These are phyloP conservation scores for Brasilioporus rufonigricans DNA, from an alignment of 768 basidiomycete genomes.

Conservation along the genomic window DNA sequence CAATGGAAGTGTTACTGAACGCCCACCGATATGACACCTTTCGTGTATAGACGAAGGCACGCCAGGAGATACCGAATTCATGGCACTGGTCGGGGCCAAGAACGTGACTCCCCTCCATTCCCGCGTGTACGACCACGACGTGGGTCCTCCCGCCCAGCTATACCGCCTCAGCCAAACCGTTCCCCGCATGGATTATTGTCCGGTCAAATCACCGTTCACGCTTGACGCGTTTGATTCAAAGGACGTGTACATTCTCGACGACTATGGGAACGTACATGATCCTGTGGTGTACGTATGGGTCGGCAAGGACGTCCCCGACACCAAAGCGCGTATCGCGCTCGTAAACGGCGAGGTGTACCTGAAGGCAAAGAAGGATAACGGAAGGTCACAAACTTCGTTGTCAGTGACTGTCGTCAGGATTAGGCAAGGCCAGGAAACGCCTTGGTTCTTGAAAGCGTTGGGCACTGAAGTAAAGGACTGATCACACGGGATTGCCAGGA, in stretches of 20 bases:
- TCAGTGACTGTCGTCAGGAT: conserved; percentile 16
- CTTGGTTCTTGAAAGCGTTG: not conserved
- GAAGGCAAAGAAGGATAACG: conserved; percentile 30
- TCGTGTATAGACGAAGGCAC: conserved; percentile 47
- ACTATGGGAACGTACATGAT: conserved; percentile 27
- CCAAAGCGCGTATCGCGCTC: conserved; percentile 49
- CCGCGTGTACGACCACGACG: conserved; percentile 2
- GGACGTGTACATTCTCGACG: conserved; percentile 54
- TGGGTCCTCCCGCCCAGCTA: conserved; percentile 28
- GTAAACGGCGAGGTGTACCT: conserved; percentile 51
- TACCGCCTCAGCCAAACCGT: conserved; percentile 45
- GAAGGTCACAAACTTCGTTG: conserved; percentile 9
- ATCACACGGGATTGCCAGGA: not conserved
- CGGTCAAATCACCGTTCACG: conserved; percentile 26
- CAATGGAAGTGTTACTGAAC: not conserved
- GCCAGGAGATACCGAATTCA: conserved; percentile 45
- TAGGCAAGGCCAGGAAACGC: conserved; percentile 35
- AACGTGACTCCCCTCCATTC: conserved; percentile 15
- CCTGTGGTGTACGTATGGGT: conserved; percentile 61
- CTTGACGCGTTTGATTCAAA: conserved; percentile 40
- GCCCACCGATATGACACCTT: not conserved
- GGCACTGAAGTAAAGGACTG: not conserved
- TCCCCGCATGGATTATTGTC: conserved; percentile 39
- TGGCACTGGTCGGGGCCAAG: conserved; percentile 43
- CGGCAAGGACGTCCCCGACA: conserved; percentile 43